Percentiles rank a stretch among this genome's conserved stretches.
These are phyloP conservation scores for Cystofilobasidium bisporidii DNA, from an alignment of 768 basidiomycete genomes.

Conservation along the genomic window DNA sequence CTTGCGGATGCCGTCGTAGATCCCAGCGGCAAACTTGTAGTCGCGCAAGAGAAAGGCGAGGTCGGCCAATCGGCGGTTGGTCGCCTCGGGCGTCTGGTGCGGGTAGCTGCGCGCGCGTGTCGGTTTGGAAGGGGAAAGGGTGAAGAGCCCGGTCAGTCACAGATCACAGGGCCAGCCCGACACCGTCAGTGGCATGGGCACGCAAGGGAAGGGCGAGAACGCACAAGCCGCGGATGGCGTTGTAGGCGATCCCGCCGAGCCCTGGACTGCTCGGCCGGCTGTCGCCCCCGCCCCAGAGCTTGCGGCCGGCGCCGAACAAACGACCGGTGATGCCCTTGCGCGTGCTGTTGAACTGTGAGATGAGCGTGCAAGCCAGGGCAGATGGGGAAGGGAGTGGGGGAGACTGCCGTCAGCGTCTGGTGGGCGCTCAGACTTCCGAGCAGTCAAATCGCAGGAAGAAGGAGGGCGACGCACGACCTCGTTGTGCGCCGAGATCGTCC, in stretches of 20 bases:
- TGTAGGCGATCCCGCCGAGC: conserved; percentile 34
- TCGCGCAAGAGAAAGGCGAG: conserved; percentile 89
- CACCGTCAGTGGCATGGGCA: background rate
- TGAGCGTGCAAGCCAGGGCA: too few relatives aligned
- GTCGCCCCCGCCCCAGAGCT: conserved; percentile 38
- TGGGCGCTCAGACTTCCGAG: conserved; percentile 54
- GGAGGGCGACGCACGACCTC: conserved; percentile 52
- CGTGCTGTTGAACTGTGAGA: conserved; percentile 27
- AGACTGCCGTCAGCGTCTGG: conserved; percentile 33
- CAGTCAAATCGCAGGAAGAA: conserved; percentile 55
- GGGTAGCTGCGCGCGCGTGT: too few relatives aligned
- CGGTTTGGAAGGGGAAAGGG: too few relatives aligned
- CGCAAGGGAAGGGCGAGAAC: conserved; percentile 29
- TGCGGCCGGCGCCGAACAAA: conserved; percentile 42
- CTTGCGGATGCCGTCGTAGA: conserved; percentile 81
- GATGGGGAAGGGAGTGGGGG: conserved; percentile 40
- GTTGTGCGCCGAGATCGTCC: conserved; percentile 85
- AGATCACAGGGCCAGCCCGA: background rate
- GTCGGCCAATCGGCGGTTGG: conserved; percentile 72
- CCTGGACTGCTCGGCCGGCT: conserved; percentile 34
- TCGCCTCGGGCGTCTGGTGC: conserved; percentile 35
- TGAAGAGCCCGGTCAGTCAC: too few relatives aligned
- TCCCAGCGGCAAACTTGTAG: conserved; percentile 64
- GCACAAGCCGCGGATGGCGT: conserved; percentile 41
- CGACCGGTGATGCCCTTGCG: conserved; percentile 40